phyloP scores from a whole-genome alignment of 495 filamentous ascomycete genomes.

The Friedmanniomyces endolithicus region DNA sequence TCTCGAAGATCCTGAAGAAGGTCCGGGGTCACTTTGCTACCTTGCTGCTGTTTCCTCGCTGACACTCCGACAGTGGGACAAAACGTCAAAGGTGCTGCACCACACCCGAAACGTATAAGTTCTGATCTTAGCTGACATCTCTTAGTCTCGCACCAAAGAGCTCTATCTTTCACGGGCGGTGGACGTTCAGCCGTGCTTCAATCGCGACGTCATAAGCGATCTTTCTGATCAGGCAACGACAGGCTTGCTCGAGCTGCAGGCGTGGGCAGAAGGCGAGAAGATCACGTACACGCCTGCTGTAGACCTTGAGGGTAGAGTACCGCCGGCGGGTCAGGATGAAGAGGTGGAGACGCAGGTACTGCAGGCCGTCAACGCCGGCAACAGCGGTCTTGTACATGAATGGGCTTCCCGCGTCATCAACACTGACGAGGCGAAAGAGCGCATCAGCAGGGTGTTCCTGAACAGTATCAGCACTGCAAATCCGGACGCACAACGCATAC shows the following conservation, averaged over 20 bases:
- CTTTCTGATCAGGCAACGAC: constrained; percentile 93
- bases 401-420: constrained; percentile 46
- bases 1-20: constrained; percentile 98
- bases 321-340: constrained; percentile 50
- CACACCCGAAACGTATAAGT: background rate
- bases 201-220: constrained; percentile 87
- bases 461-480: constrained; percentile 77
- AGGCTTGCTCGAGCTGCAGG: constrained; percentile 79
- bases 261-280: constrained; percentile 93
- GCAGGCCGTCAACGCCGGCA: constrained; percentile 69
- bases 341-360: constrained; percentile 82
- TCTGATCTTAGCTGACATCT: constrained; percentile 1
- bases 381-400: constrained; percentile 48
- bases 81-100: constrained; percentile 71
- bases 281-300: constrained; percentile 48
- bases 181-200: constrained; percentile 96
- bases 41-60: constrained; percentile 22
- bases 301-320: constrained; percentile 13
- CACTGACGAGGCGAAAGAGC: constrained; percentile 49
- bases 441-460: constrained; percentile 78
- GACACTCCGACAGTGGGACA: constrained; percentile 62
- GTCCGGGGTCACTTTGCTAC: constrained; percentile 27
- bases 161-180: constrained; percentile 90
- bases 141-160: constrained; percentile 85
- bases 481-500: constrained; percentile 56